A percentile compares a stretch with the other conserved stretches of the same genome.
Conservation (phyloP, 129 eudicot genomes). For the Calendula officinalis region DNA sequence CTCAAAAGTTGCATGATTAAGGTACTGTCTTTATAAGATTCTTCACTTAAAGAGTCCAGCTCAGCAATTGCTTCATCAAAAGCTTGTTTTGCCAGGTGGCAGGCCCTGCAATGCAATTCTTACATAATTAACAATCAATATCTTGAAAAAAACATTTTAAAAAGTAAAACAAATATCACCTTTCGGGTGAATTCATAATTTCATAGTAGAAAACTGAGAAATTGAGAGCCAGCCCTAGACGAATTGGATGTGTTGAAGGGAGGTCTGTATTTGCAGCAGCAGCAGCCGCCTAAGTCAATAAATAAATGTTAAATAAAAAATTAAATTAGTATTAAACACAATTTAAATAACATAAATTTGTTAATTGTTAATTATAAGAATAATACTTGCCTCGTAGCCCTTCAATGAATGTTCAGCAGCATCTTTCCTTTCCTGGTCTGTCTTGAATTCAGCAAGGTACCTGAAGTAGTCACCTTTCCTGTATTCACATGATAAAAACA, state of each 20-base stretch:
- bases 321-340: not conserved
- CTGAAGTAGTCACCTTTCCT: conserved; percentile 99
- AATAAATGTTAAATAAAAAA: not conserved
- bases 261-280: conserved; percentile 86
- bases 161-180: conserved; percentile 38
- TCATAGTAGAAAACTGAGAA: conserved; percentile 97
- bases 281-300: conserved; percentile 70
- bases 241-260: conserved; percentile 97
- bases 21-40: conserved; percentile 97
- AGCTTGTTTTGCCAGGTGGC: conserved; percentile 99
- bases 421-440: conserved; percentile 78
- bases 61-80: conserved; percentile 98
- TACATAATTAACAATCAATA: not conserved
- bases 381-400: conserved; percentile 82
- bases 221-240: conserved; percentile 96
- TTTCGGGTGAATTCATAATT: conserved; percentile 94
- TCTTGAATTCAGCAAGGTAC: conserved; percentile 94
- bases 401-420: conserved; percentile 86
- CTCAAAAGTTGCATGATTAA: conserved; percentile 95
- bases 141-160: not conserved
- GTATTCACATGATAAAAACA: conserved; percentile 17
- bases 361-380: not conserved
- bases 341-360: not conserved
- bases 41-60: conserved; percentile 92
- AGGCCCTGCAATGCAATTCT: conserved; percentile 61